These are phyloP conservation scores for Pseudocercospora eumusae DNA, from an alignment of 2,329 filamentous ascomycete genomes.

Conservation along the genomic window DNA sequence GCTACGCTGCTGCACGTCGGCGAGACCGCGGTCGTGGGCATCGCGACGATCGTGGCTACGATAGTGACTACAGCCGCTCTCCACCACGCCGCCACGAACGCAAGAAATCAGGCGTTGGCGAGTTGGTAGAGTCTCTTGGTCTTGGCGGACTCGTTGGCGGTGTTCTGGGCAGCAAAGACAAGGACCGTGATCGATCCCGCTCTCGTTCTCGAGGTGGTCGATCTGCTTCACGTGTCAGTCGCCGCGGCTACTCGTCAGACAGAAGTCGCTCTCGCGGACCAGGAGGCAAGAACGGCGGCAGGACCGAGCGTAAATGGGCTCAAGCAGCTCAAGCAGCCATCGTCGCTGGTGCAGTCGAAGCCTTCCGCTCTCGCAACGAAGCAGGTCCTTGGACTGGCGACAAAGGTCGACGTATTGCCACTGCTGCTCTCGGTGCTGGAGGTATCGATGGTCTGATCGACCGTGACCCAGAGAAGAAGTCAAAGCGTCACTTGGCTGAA, in stretches of 20 bases:
- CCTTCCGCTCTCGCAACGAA: constrained; percentile 85
- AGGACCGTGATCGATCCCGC: constrained; percentile 65
- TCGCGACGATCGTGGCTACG: constrained; percentile 51
- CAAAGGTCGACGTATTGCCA: constrained; percentile 88
- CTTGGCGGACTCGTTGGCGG: constrained; percentile 57
- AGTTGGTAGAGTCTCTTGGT: constrained; percentile 60
- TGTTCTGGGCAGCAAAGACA: constrained; percentile 57
- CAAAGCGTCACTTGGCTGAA: constrained; percentile 78
- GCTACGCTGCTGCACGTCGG: constrained; percentile 40
- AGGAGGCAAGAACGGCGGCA: constrained; percentile 53
- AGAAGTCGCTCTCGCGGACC: constrained; percentile 50
- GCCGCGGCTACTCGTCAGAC: constrained; percentile 46
- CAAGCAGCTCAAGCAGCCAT: constrained; percentile 90
- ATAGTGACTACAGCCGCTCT: constrained; percentile 48
- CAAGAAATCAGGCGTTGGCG: constrained; percentile 62
- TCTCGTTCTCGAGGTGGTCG: constrained; percentile 56
- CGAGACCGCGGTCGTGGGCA: constrained; percentile 41
- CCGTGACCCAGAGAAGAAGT: constrained; percentile 68
- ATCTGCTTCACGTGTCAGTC: constrained; percentile 48
- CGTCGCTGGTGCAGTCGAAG: constrained; percentile 86
- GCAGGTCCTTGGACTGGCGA: constrained; percentile 86
- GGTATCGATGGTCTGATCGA: constrained; percentile 77
- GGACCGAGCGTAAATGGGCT: constrained; percentile 63
- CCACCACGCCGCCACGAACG: constrained; percentile 46
- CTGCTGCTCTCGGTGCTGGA: constrained; percentile 80